Base-by-base conservation (phyloP, 192 early-diverging fungal species). In the Coemansia sp. region DNA sequence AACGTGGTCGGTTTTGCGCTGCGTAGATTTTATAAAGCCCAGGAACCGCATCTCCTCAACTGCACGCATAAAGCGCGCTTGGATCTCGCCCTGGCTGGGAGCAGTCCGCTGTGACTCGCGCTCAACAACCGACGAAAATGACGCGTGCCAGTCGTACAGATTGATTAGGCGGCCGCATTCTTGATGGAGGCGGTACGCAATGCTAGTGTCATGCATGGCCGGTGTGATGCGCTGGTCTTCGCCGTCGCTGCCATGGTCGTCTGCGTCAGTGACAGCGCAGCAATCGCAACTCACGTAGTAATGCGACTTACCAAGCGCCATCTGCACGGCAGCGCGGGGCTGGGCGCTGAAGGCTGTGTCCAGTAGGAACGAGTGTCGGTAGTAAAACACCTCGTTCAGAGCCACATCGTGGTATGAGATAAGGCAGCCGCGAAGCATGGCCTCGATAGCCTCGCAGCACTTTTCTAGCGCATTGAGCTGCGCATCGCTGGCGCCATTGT, bases 91-190 rank as follows among this genome's bases (percentile, higher is more conserved):
- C 55, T 88, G 72, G 22, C 41, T 52, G 38, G 73, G 49, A 14
- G 47, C 43, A 19, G 45, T 58, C 3, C 9, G 51, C 8, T 51
- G 57, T 21, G 65, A 48, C 50, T 90, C 90, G 22, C 83, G 82
- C 64, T 90, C 87, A 53, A 95, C 67, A 22, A 94, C 84, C n/a
- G 85, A 84, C 11, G 86, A 79, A 80, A 98, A 98, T 8, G 91
- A 90, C 43, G 85, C 79, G 64, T 88, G 94, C 91, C 91, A 93
- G 72, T 98, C 96, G 67, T 89, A 92, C 45, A 97, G 71, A 67
- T 98, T 97, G 73, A 98, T 96, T 83, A 98, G 76, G 60, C 90
- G 85, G 3, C 94, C 94, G 71, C 92, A 97, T 61, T 97, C 94
- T 5, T 91, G 80, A 76, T 97, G 93, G 11, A 98, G 83, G 49